Percentiles rank a stretch among this genome's conserved stretches.
Conservation (phyloP, 306 rosid species). For the Comarum palustre region DNA sequence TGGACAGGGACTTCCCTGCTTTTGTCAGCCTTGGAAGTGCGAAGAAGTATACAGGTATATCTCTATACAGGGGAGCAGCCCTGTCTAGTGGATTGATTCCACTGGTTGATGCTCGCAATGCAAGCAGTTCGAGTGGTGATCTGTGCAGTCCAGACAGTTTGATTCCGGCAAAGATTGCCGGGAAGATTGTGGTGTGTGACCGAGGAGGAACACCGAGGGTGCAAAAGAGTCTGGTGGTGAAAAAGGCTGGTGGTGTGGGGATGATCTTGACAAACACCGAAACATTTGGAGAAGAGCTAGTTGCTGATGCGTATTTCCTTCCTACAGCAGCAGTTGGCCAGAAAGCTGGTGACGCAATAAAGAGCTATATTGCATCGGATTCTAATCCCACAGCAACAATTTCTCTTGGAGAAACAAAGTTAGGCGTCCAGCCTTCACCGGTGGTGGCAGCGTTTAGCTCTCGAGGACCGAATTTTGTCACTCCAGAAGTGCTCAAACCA, state of each 20-base stretch:
- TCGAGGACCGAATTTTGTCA: slow-evolving; percentile 74
- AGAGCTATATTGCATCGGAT: slow-evolving; percentile 46
- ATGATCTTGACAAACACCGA: slow-evolving; percentile 72
- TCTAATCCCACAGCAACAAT: slow-evolving; percentile 56
- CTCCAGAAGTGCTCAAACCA: slow-evolving; percentile 78
- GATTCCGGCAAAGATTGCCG: slow-evolving; percentile 50
- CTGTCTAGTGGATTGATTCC: slow-evolving; percentile 48
- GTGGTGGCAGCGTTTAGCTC: slow-evolving; percentile 87
- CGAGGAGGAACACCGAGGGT: slow-evolving; percentile 59
- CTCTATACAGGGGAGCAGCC: slow-evolving; percentile 57
- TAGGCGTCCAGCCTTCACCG: slow-evolving; percentile 80
- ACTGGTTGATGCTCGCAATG: slow-evolving; percentile 55
- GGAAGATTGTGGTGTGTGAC: slow-evolving; percentile 85
- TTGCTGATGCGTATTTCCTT: slow-evolving; percentile 57
- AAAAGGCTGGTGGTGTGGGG: slow-evolving; percentile 73
- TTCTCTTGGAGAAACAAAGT: slow-evolving; percentile 42
- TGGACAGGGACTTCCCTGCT: slow-evolving; percentile 87
- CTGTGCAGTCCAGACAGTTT: slow-evolving; percentile 48
- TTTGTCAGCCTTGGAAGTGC: slow-evolving; percentile 59
- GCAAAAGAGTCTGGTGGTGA: slow-evolving; percentile 65
- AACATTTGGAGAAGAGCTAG: slow-evolving; percentile 61
- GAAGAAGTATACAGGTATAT: slow-evolving; percentile 52
- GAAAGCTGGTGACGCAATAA: slow-evolving; percentile 47
- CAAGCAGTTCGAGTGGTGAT: slow-evolving; percentile 39
- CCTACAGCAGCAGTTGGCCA: slow-evolving; percentile 68